Percentiles rank a stretch among this genome's conserved stretches.
phyloP scores from a whole-genome alignment of 2,329 filamentous ascomycete species.

The Aspergillaceae sp. region DNA sequence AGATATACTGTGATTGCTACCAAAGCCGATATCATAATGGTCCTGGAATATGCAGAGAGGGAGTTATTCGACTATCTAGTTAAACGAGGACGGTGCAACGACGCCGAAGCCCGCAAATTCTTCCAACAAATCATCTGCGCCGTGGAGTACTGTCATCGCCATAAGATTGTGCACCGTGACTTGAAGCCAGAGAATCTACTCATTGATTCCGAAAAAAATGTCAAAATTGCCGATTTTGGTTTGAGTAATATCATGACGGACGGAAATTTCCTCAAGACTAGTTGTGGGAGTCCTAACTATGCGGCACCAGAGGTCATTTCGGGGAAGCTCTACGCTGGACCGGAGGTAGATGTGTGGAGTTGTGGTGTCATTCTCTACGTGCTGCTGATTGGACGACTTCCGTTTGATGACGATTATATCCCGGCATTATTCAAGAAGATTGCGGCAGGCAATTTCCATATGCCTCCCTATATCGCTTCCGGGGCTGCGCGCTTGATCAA shows the following conservation, averaged over 20 bases:
- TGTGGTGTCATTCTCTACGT: constrained; percentile 60
- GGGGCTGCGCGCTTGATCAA: constrained; percentile 69
- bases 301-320: constrained; percentile 96
- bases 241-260: constrained; percentile 99
- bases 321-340: constrained; percentile 92
- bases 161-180: constrained; percentile 98
- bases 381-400: constrained; percentile 59
- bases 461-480: constrained; percentile 81
- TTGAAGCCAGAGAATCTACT: constrained; percentile 95
- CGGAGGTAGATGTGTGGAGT: constrained; percentile 86
- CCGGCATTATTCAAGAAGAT: constrained; percentile 97
- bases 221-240: constrained; percentile 98
- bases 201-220: constrained; percentile 88
- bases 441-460: constrained; percentile 82
- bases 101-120: constrained; percentile 88
- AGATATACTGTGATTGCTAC: constrained; percentile 97
- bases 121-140: constrained; percentile 99
- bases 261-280: constrained; percentile 97
- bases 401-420: constrained; percentile 98
- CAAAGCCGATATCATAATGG: constrained; percentile 93
- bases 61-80: constrained; percentile 99
- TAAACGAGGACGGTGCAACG: constrained; percentile 81
- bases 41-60: constrained; percentile 91
- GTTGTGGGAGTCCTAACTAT: constrained; percentile 96
- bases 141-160: constrained; percentile 95